phyloP scores from a whole-genome alignment of 1,139 yeast genomes.

The Suhomyces anneliseae region DNA sequence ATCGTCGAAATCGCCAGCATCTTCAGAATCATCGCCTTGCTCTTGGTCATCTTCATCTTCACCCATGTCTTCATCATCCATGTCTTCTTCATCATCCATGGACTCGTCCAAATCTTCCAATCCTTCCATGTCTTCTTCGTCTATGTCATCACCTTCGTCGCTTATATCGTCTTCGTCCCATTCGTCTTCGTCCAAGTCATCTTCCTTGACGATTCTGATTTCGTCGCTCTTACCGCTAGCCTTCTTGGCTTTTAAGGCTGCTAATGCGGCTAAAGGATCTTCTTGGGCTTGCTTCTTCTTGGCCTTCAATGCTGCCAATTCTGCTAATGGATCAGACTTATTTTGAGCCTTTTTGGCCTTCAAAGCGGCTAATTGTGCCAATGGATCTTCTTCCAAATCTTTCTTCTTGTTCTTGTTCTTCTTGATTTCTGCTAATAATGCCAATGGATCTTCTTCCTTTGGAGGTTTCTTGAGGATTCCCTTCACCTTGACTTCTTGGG shows the following conservation, averaged over 20 bases:
- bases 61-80: slow-evolving; percentile 18
- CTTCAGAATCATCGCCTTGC: slow-evolving; percentile 10
- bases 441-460: not conserved
- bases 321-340: slow-evolving; percentile 11
- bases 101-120: slow-evolving; percentile 11
- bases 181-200: slow-evolving; percentile 20
- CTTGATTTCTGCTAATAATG: slow-evolving; percentile 4
- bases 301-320: slow-evolving; percentile 21
- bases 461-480: not conserved
- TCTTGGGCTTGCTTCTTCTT: slow-evolving; percentile 16
- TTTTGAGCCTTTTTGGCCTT: slow-evolving; percentile 10
- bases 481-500: not conserved
- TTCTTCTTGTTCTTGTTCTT: slow-evolving; percentile 16
- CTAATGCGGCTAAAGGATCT: slow-evolving; percentile 46
- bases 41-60: slow-evolving; percentile 9
- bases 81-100: slow-evolving; percentile 16
- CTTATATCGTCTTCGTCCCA: slow-evolving; percentile 7
- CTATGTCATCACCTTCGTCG: slow-evolving; percentile 8
- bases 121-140: slow-evolving; percentile 8
- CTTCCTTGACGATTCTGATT: slow-evolving; percentile 27
- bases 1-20: slow-evolving; percentile 15
- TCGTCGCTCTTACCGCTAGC: slow-evolving; percentile 25
- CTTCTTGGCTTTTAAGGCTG: slow-evolving; percentile 39
- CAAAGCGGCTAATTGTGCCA: slow-evolving; percentile 19
- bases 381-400: slow-evolving; percentile 11